Evolutionary conservation across 768 basidiomycete genomes (phyloP), one percentile per base, ranked within the genome.

Genomic region (Tylopilus cervinicoccineus): DNA sequence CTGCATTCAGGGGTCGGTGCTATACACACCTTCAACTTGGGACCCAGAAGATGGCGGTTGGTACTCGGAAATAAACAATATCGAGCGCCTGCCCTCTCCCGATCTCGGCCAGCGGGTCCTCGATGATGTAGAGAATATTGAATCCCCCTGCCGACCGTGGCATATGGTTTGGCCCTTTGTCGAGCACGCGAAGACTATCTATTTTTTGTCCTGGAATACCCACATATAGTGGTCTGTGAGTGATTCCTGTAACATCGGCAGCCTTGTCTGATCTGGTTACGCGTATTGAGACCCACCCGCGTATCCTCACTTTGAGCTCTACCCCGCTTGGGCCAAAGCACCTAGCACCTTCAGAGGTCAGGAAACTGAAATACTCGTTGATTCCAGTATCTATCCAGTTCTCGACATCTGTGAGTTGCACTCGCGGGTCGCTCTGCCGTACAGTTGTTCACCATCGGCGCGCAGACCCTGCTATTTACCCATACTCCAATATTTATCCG

Each of bases 31-130:
- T 11, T 56, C 51, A 22, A 64, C 66, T 31, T 77, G 76, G 62
- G 79, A 77, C 3, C 78, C 77, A n/a, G 69, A 68, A 10, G 78
- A 80, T 55, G 72, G 75, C 36, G 53, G 53, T 20, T 52, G 69
- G 32, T 63, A 68, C 43, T 75, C 71, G 8, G 70, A 64, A 11
- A 56, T 61, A 17, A 58, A 67, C 7, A 68, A 62, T 28, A 56
- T 64, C 26, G 67, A 69, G 23, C 70, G 72, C 33, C 58, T 78
- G 17, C 76, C 75, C 12, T 77, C 83, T 14, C 83, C 80, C 19
- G 84, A 86, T 61, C 62, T 84, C 33, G 81, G 74, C 5, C 66
- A 69, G 51, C 75, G 86, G 29, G 72, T 78, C 64, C 60, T 75
- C 17, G 81, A 83, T 27, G 76, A 81, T 55, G 64, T 59, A 11